phyloP scores from a whole-genome alignment of 2,329 filamentous ascomycete species.

The Cytospora piceae region DNA sequence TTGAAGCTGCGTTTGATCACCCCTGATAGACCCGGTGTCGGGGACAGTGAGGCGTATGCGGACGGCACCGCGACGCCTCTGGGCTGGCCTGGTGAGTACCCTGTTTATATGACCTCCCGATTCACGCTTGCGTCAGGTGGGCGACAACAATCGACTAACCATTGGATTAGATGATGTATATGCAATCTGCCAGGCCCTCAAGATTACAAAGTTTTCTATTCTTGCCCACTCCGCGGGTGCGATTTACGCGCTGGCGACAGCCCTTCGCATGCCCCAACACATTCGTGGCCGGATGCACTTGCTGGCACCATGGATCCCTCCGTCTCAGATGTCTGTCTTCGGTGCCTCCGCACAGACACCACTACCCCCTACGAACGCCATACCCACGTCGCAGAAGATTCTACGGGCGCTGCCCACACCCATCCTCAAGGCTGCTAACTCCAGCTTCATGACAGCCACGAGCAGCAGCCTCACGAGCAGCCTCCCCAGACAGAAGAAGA shows the following conservation, averaged over 20 bases:
- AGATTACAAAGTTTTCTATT: conserved; percentile 94
- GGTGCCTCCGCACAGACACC: conserved; percentile 68
- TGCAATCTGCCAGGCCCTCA: conserved; percentile 87
- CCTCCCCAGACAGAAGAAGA: conserved; percentile 57
- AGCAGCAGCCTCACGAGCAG: conserved; percentile 83
- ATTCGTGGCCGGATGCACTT: conserved; percentile 94
- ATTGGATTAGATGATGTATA: conserved; percentile 73
- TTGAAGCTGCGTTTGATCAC: conserved; percentile 90
- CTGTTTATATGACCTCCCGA: conserved; percentile 23
- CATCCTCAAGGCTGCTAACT: conserved; percentile 91
- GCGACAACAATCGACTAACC: conserved; percentile 36
- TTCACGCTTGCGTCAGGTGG: not conserved
- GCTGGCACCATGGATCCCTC: conserved; percentile 94
- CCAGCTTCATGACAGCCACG: conserved; percentile 90
- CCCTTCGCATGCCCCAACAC: conserved; percentile 92
- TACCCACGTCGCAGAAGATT: conserved; percentile 90
- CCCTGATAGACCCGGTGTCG: conserved; percentile 90
- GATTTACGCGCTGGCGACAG: conserved; percentile 96
- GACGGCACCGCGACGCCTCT: conserved; percentile 85
- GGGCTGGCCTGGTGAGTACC: conserved; percentile 81
- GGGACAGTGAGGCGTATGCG: conserved; percentile 83
- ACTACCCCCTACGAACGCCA: conserved; percentile 77
- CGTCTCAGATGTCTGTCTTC: conserved; percentile 85
- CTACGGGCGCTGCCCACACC: conserved; percentile 87
- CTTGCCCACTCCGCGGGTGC: conserved; percentile 95